A percentile compares a stretch with the other conserved stretches of the same genome.
These are phyloP conservation scores for Galeopsis tetrahit DNA, from an alignment of 257 asterid genomes.

Conservation along the genomic window DNA sequence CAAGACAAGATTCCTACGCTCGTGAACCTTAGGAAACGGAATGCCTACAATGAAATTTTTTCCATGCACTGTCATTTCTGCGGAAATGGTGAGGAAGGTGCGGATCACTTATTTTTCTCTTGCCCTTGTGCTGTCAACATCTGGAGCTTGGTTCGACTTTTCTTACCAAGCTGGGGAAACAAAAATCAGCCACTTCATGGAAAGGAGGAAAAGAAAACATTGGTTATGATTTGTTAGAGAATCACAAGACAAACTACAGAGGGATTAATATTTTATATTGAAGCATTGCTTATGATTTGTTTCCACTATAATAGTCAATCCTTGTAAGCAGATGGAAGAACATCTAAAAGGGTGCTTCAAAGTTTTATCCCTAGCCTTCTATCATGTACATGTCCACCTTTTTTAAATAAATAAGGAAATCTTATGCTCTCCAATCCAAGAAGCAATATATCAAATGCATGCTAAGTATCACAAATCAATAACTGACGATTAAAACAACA, in stretches of 20 bases:
- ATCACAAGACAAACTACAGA: not conserved
- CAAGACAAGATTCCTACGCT: too few relatives aligned
- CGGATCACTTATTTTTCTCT: too few relatives aligned
- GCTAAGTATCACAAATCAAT: not conserved
- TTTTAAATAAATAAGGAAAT: not conserved
- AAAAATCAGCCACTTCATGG: too few relatives aligned
- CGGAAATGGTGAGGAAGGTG: too few relatives aligned
- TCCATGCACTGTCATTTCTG: too few relatives aligned
- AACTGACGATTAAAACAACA: not conserved
- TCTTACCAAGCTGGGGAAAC: too few relatives aligned
- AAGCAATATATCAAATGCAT: not conserved
- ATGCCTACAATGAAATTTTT: too few relatives aligned
- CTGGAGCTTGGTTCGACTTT: too few relatives aligned
- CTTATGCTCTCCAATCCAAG: not conserved
- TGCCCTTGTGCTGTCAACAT: too few relatives aligned
- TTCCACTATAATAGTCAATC: not conserved
- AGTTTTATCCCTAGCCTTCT: not conserved
- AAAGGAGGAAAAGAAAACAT: too few relatives aligned
- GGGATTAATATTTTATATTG: not conserved
- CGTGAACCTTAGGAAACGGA: too few relatives aligned
- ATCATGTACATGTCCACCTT: not conserved
- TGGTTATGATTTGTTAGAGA: too few relatives aligned
- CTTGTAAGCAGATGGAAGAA: slow-evolving; percentile 3
- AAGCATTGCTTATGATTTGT: not conserved
- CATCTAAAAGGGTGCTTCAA: slow-evolving; percentile 19